Evolutionary conservation across 2,329 filamentous ascomycete species (phyloP).

Genomic region (Coniochaeta sp.): DNA sequence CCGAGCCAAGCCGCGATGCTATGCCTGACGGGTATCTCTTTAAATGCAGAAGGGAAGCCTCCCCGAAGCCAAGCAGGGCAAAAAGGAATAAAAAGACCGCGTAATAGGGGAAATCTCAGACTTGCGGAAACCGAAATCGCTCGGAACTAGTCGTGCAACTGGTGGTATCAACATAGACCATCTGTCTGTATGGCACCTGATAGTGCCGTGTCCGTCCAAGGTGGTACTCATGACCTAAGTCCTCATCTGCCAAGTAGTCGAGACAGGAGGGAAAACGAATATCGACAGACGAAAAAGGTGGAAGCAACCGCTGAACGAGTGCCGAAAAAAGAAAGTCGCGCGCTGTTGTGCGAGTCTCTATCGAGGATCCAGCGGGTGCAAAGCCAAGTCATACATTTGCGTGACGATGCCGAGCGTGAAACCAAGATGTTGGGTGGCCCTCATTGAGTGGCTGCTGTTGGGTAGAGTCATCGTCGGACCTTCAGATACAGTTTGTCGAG

Average conservation of each 20-base stretch:
- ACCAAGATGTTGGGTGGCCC: too few species aligned
- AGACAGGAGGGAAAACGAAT: neutral
- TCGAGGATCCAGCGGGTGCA: neutral
- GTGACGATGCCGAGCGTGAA: too few species aligned
- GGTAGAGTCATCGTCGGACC: neutral
- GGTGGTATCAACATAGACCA: neutral
- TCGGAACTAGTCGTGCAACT: neutral
- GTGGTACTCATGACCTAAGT: neutral
- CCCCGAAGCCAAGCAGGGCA: too few species aligned
- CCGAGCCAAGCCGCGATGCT: neutral
- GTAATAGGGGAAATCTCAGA: too few species aligned
- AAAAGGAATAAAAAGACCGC: too few species aligned
- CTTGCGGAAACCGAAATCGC: neutral
- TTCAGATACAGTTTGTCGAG: neutral
- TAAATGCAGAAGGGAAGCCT: neutral
- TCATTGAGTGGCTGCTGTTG: neutral
- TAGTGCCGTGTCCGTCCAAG: neutral
- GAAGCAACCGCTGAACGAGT: neutral
- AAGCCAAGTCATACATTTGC: too few species aligned
- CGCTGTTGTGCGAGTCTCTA: neutral
- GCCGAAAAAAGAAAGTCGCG: neutral
- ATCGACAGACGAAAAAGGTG: neutral
- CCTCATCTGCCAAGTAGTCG: neutral
- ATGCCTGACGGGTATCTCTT: neutral
- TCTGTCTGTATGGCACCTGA: neutral